Evolutionary conservation across 164 flowering plant species (phyloP).

Genomic region (Vitis labrusca): DNA sequence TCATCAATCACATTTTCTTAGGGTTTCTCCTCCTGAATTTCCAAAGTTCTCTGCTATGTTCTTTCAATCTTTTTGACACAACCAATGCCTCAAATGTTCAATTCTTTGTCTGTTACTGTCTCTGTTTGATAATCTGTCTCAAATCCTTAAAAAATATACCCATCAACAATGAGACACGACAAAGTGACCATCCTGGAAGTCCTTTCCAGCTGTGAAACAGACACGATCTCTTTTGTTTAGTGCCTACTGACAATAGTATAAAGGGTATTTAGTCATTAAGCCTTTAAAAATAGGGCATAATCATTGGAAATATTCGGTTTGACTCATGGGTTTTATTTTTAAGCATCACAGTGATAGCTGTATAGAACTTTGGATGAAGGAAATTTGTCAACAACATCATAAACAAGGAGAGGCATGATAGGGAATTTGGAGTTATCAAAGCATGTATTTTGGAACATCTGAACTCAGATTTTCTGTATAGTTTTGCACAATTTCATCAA

Average conservation of each 20-base stretch:
- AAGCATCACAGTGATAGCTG: background rate
- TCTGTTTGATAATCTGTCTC: background rate
- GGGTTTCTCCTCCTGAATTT: conserved; percentile 10
- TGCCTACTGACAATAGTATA: background rate
- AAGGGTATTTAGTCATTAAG: background rate
- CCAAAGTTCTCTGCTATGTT: background rate
- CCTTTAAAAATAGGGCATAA: background rate
- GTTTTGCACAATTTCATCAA: no score
- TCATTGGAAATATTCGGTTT: background rate
- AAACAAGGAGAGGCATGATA: conserved; percentile 8
- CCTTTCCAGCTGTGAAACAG: background rate
- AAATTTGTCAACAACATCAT: background rate
- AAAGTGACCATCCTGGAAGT: background rate
- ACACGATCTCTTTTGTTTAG: no score
- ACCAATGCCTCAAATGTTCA: background rate
- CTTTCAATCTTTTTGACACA: background rate
- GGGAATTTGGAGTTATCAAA: conserved; percentile 16
- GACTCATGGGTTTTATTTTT: background rate
- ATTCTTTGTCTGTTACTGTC: conserved; percentile 1
- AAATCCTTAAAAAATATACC: background rate
- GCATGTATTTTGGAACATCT: conserved; percentile 14
- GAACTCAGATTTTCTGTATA: background rate
- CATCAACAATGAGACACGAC: background rate
- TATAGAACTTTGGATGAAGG: background rate
- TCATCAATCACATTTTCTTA: no score